Evolutionary conservation across 768 basidiomycete species (phyloP).

Genomic region (Phylloporus arenicola): DNA sequence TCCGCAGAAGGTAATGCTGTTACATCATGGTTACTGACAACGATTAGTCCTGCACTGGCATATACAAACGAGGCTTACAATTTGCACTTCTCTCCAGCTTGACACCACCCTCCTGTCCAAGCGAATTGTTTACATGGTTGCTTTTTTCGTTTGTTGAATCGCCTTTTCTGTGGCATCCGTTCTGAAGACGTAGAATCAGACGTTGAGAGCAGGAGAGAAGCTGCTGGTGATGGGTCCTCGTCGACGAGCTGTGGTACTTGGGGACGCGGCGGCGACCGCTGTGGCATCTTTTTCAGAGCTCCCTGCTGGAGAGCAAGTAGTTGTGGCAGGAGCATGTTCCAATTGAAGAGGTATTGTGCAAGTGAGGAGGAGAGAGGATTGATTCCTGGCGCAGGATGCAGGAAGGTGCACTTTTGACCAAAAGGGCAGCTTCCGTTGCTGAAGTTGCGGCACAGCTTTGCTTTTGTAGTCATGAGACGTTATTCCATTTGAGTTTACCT

Average conservation of each 20-base stretch:
- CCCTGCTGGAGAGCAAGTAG: conserved; percentile 7
- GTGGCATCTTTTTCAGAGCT: neutral
- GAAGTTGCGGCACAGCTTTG: conserved; percentile 36
- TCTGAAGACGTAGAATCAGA: conserved; percentile 17
- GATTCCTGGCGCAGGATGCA: conserved; percentile 25
- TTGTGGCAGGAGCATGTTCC: conserved; percentile 17
- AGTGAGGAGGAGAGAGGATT: conserved; percentile 13
- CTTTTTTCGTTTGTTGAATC: conserved; percentile 23
- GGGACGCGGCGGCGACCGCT: conserved; percentile 1
- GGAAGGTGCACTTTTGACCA: conserved; percentile 35
- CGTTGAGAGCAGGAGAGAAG: conserved; percentile 21
- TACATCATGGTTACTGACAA: conserved; percentile 19
- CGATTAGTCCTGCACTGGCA: neutral
- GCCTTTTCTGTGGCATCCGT: neutral
- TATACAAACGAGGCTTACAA: conserved; percentile 32
- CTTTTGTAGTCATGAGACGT: conserved; percentile 16
- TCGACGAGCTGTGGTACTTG: conserved; percentile 12
- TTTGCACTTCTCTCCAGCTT: conserved; percentile 35
- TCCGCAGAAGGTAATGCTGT: conserved; percentile 18
- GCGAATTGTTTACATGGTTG: conserved; percentile 39
- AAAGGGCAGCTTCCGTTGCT: conserved; percentile 33
- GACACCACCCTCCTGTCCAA: conserved; percentile 40
- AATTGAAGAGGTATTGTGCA: conserved; percentile 11
- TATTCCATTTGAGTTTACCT: neutral
- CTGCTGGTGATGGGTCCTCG: conserved; percentile 16